phyloP scores from a whole-genome alignment of 805 yeast species.

The Yamadazyma laniorum region DNA sequence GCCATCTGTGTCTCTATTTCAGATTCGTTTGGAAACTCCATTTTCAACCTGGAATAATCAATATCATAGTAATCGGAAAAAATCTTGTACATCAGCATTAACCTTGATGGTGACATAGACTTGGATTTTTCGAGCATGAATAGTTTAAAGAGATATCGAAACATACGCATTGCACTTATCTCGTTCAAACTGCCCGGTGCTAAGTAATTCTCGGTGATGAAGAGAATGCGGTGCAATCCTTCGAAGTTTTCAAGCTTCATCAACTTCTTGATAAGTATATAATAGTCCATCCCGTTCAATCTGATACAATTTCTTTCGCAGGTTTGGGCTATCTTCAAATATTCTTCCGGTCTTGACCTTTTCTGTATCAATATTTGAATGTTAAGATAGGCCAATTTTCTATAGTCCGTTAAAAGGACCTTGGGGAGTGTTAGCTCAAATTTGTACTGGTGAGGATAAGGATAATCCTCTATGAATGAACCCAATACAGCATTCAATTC shows the following conservation, averaged over 20 bases:
- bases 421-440: slow-evolving; percentile 17
- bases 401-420: slow-evolving; percentile 18
- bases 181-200: slow-evolving; percentile 33
- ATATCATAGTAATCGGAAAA: slow-evolving; percentile 30
- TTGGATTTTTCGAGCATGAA: slow-evolving; percentile 19
- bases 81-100: slow-evolving; percentile 17
- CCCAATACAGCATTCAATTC: slow-evolving; percentile 19
- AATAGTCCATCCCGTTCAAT: slow-evolving; percentile 22
- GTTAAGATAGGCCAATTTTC: slow-evolving; percentile 18
- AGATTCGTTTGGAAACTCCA: slow-evolving; percentile 4
- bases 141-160: slow-evolving; percentile 29
- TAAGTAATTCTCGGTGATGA: slow-evolving; percentile 28
- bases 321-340: slow-evolving; percentile 10
- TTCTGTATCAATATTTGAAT: slow-evolving; percentile 12
- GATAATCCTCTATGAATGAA: slow-evolving; percentile 18
- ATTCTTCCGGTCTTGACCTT: slow-evolving; percentile 10
- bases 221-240: slow-evolving; percentile 15
- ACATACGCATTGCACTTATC: slow-evolving; percentile 17
- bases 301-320: slow-evolving; percentile 11
- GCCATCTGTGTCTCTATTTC: not conserved
- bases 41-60: slow-evolving; percentile 13
- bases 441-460: slow-evolving; percentile 12
- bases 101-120: slow-evolving; percentile 14
- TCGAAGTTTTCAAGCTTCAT: slow-evolving; percentile 1
- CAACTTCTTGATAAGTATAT: slow-evolving; percentile 14